These are phyloP conservation scores for Penicillium fimorum DNA, from an alignment of 495 filamentous ascomycete species.

Conservation along the genomic window DNA sequence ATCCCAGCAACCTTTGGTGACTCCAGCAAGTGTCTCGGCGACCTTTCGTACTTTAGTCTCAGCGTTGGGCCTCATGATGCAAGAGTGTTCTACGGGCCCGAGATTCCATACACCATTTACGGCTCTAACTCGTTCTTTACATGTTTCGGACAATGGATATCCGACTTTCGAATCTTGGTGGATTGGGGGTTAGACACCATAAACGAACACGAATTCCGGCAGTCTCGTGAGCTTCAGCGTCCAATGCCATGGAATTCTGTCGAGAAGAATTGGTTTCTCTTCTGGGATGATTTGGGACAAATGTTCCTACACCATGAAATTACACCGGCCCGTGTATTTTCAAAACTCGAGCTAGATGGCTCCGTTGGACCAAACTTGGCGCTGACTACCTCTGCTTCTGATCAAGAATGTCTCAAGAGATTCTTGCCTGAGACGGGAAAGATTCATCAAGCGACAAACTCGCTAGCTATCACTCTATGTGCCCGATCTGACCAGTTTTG, in stretches of 20 bases:
- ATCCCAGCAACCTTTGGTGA: conserved; percentile 40
- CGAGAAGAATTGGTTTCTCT: conserved; percentile 59
- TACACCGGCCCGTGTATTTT: conserved; percentile 44
- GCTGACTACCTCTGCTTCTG: conserved; percentile 19
- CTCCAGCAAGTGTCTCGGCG: conserved; percentile 36
- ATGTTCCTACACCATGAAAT: conserved; percentile 52
- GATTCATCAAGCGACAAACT: conserved; percentile 58
- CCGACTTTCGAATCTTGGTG: conserved; percentile 48
- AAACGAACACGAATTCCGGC: conserved; percentile 27
- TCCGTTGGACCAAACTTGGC: conserved; percentile 42
- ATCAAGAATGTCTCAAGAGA: conserved; percentile 40
- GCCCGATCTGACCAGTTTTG: conserved; percentile 44
- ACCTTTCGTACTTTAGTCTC: conserved; percentile 31
- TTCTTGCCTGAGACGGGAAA: conserved; percentile 40
- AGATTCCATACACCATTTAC: conserved; percentile 43
- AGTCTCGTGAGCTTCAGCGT: conserved; percentile 46
- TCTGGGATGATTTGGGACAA: conserved; percentile 47
- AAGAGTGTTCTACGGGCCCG: conserved; percentile 51
- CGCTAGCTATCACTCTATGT: conserved; percentile 52
- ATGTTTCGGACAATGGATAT: conserved; percentile 53
- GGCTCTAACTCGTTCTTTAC: conserved; percentile 49
- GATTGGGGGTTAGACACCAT: conserved; percentile 35
- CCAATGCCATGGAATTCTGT: conserved; percentile 35
- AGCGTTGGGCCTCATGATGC: conserved; percentile 53
- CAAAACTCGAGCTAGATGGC: conserved; percentile 39